A percentile compares a stretch with the other conserved stretches of the same genome.
phyloP scores from a whole-genome alignment of 2,329 filamentous ascomycete genomes.

The Sclerotinia trifoliorum region DNA sequence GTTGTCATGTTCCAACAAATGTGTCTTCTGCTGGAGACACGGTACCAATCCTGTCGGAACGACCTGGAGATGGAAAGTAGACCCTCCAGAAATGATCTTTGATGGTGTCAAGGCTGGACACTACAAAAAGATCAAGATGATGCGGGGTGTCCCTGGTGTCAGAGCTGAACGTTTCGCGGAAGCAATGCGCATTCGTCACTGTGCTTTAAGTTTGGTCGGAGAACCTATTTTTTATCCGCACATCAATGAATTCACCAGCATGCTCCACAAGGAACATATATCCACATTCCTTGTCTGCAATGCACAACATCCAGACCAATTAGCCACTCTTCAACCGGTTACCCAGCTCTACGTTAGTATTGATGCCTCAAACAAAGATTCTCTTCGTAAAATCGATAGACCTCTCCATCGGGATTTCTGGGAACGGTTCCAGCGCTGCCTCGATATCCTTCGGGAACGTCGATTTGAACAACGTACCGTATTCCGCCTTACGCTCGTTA shows the following conservation, averaged over 20 bases:
- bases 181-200: slow-evolving; percentile 90
- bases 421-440: slow-evolving; percentile 89
- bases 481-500: slow-evolving; percentile 91
- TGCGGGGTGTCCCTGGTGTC: slow-evolving; percentile 90
- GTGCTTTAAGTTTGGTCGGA: slow-evolving; percentile 85
- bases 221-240: slow-evolving; percentile 99
- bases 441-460: slow-evolving; percentile 83
- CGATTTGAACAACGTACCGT: slow-evolving; percentile 87
- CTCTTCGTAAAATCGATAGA: slow-evolving; percentile 81
- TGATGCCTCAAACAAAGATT: slow-evolving; percentile 88
- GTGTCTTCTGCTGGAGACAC: slow-evolving; percentile 98
- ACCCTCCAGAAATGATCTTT: slow-evolving; percentile 87
- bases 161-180: slow-evolving; percentile 88
- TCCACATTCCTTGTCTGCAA: slow-evolving; percentile 97
- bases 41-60: slow-evolving; percentile 96
- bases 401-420: slow-evolving; percentile 95
- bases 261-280: slow-evolving; percentile 84
- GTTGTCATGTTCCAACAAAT: slow-evolving; percentile 95
- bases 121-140: slow-evolving; percentile 97
- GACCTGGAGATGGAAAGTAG: slow-evolving; percentile 94
- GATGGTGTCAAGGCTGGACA: slow-evolving; percentile 86
- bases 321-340: slow-evolving; percentile 76
- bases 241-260: slow-evolving; percentile 84
- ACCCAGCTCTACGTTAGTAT: slow-evolving; percentile 97
- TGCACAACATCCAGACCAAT: slow-evolving; percentile 90